Evolutionary conservation across 345 rosid genomes (phyloP), one percentile per base, ranked within the genome.

Genomic region (Hibiscus trionum): DNA sequence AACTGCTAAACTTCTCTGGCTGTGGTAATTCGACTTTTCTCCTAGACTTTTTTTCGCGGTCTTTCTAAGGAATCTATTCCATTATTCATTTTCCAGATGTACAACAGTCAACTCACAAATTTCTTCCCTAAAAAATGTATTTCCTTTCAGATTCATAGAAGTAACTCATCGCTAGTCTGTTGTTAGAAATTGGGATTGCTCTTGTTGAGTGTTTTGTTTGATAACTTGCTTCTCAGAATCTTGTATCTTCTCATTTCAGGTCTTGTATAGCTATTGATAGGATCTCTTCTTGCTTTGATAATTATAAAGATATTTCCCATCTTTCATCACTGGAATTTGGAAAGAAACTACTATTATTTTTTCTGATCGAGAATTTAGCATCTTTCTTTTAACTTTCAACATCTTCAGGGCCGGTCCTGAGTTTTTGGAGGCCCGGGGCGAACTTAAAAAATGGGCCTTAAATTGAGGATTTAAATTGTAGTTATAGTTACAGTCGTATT

Each of bases 1-100:
- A 83, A 76, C 80, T 90, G 81, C 86, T 90, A 59, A 90, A 94
- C 84, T 94, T 81, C 78, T 82, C 92, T 71, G 98, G 98, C 78
- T 94, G 97, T 67, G 98, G 98, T 94, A 94, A 80, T 75, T 74
- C 11, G 11, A 59, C 42, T 61, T 58, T 71, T 61, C 50, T 75
- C 26, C 21, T 59, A 61, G 9, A 60, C 53, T 55, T 57, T 11
- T 63, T 71, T 42, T 52, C 12, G 35, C 15, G 1, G 24, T 15
- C 47, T 69, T 53, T 17, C n/a, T 11, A 7, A 39, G 11, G 44
- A 63, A 16, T n/a, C 42, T 64, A 56, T 69, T 47, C 24, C 17
- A 27, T 47, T 66, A 47, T 66, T 24, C 14, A 10, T 47, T 17
- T 47, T 37, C 42, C 31, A 66, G 57, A 47, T 66, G 11, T 66